Evolutionary conservation across 2,329 filamentous ascomycete genomes (phyloP).

Genomic region (Pseudogymnoascus sp.): DNA sequence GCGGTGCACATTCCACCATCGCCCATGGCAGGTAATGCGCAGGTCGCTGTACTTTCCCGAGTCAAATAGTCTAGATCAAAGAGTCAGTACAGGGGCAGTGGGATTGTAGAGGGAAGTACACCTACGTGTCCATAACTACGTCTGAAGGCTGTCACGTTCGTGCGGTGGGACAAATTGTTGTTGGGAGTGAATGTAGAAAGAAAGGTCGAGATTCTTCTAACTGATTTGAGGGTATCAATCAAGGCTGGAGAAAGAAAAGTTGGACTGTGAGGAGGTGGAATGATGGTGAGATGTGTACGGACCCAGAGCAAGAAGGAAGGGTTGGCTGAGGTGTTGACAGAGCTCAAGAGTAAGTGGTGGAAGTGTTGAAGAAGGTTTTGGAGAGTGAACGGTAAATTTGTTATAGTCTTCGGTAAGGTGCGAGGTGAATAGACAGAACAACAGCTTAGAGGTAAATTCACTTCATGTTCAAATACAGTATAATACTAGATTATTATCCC

Average conservation of each 20-base stretch:
- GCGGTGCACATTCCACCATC: not conserved
- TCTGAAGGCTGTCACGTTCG: not conserved
- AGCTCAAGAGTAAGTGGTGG: not conserved
- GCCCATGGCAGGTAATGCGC: not conserved
- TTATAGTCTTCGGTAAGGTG: not conserved
- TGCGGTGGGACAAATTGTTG: not conserved
- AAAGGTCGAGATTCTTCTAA: not conserved
- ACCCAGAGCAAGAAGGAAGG: not conserved
- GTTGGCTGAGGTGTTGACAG: not conserved
- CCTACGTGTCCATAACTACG: not conserved
- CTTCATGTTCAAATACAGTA: not conserved
- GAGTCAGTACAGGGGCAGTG: not conserved
- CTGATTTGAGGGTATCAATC: not conserved
- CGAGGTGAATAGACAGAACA: not conserved
- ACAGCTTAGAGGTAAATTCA: not conserved
- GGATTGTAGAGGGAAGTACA: not conserved
- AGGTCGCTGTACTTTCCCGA: not conserved
- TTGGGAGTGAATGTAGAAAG: not conserved
- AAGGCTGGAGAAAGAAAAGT: not conserved
- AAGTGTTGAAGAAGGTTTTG: not conserved
- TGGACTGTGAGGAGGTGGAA: not conserved
- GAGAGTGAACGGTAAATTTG: not conserved
- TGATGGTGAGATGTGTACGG: not conserved
- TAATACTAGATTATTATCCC: not conserved
- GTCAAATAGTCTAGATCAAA: not conserved